Base-by-base conservation (phyloP, 768 basidiomycete species). In the Russula sp. region DNA sequence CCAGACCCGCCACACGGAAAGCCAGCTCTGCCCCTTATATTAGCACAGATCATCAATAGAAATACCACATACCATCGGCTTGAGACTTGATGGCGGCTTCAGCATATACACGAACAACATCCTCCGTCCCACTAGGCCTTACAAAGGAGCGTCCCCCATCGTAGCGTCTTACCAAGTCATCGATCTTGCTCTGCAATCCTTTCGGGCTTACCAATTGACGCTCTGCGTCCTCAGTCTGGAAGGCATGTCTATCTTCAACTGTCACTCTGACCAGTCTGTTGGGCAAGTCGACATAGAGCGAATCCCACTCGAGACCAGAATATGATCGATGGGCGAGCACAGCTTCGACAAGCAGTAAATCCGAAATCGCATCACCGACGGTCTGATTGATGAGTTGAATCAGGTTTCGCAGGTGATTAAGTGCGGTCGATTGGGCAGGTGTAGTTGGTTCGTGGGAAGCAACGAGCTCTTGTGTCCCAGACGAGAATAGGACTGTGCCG, bases 31-130 rank as follows among this genome's bases (percentile, higher is more conserved):
- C 28, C 24, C 32, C n/a, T 22, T 44, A 11, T 54, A 50, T 48
- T 50, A 53, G 59, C 61, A 64, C 62, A 16, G 14, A 9, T n/a
- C 2, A 34, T 59, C 30, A 44, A 28, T 48, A 26, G 34, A 36
- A 53, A 22, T 49, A 24, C 11, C 3, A 79, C 88, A 72, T 69
- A 97, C 96, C 90, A 73, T 95, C 93, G 22, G 90, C 92, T 69
- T 89, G 87, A 16, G 82, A 75, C 65, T 82, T 84, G 48, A 84
- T 77, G 52, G 79, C 80, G 1, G 97, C 96, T 74, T 99, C 97
- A 1, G 95, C 97, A 72, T 98, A 99, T 18, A 99, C 94, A 63
- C 97, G 83, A 7, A 99, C 97, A 28, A 96, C 95, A 71, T 99
- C 95, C 75, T 99, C 97, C 26, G 97, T 99, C 10, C 97, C 97